These are phyloP conservation scores for Stachybotrys echinatus DNA, from an alignment of 2,329 filamentous ascomycete genomes.

Conservation along the genomic window DNA sequence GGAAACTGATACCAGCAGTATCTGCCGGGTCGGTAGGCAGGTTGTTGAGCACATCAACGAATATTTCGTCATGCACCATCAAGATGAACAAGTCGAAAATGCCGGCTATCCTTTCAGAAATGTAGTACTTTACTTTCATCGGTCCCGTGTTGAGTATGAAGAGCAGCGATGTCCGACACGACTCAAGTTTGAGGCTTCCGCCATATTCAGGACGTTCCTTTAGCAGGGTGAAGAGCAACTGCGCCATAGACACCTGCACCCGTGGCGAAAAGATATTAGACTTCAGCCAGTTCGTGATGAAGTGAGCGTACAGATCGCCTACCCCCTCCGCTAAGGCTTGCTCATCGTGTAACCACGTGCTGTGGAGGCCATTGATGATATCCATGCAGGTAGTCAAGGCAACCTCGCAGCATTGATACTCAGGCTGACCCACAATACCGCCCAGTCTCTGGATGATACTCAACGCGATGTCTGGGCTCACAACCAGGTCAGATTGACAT, in stretches of 20 bases:
- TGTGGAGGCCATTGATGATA: slow-evolving; percentile 58
- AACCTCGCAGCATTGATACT: slow-evolving; percentile 69
- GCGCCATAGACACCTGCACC: slow-evolving; percentile 61
- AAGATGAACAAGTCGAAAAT: slow-evolving; percentile 82
- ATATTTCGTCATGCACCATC: slow-evolving; percentile 75
- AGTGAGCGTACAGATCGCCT: slow-evolving; percentile 73
- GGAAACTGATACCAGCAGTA: slow-evolving; percentile 78
- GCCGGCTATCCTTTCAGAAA: slow-evolving; percentile 63
- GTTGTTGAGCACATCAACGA: slow-evolving; percentile 74
- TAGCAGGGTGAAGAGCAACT: slow-evolving; percentile 66
- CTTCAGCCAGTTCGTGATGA: slow-evolving; percentile 61
- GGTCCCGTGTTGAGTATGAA: slow-evolving; percentile 61
- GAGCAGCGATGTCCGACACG: slow-evolving; percentile 66
- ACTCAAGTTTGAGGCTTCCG: slow-evolving; percentile 49
- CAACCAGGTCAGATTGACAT: slow-evolving; percentile 47
- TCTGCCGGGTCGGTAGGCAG: slow-evolving; percentile 69
- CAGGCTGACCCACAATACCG: slow-evolving; percentile 46
- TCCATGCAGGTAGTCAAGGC: slow-evolving; percentile 63
- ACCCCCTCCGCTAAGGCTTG: slow-evolving; percentile 60
- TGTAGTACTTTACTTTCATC: slow-evolving; percentile 69
- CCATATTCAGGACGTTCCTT: slow-evolving; percentile 63
- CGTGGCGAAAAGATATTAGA: slow-evolving; percentile 65
- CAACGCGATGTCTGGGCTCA: slow-evolving; percentile 39
- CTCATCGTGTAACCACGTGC: slow-evolving; percentile 56
- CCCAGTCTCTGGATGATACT: slow-evolving; percentile 47